Evolutionary conservation across 2,329 filamentous ascomycete genomes (phyloP).

Genomic region (Eurotiales sp.): DNA sequence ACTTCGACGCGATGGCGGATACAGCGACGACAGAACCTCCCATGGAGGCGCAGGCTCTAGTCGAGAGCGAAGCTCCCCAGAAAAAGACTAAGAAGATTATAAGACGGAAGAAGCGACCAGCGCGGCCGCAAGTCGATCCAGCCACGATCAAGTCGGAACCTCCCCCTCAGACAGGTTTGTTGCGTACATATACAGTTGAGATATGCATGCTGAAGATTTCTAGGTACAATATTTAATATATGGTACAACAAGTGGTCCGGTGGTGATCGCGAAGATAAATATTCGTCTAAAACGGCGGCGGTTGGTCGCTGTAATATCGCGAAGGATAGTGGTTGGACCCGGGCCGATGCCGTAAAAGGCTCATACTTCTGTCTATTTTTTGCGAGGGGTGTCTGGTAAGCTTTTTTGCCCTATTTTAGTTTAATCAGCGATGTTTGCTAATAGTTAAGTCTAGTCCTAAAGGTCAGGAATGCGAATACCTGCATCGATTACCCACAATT

Average conservation of each 20-base stretch:
- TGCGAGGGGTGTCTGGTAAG: conserved; percentile 66
- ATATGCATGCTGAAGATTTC: too few relatives aligned
- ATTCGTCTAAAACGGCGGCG: conserved; percentile 76
- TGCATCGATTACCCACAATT: conserved; percentile 81
- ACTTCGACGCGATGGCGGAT: conserved; percentile 34
- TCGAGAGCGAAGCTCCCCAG: conserved; percentile 25
- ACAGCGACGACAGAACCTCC: conserved; percentile 34
- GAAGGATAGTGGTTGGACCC: conserved; percentile 73
- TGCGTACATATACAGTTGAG: too few relatives aligned
- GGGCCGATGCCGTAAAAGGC: conserved; percentile 70
- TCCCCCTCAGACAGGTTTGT: conserved; percentile 86
- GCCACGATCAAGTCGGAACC: conserved; percentile 77
- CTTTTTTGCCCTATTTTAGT: too few relatives aligned
- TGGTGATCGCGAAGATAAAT: conserved; percentile 80
- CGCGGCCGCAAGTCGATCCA: conserved; percentile 85
- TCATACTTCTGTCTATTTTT: conserved; percentile 93
- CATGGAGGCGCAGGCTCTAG: conserved; percentile 34
- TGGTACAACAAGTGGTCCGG: conserved; percentile 81
- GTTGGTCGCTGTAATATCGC: conserved; percentile 83
- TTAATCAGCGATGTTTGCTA: conserved; percentile 2
- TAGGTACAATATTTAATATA: conserved; percentile 94
- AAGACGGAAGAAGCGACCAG: conserved; percentile 83
- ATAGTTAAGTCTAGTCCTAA: conserved; percentile 52
- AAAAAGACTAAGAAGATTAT: conserved; percentile 87
- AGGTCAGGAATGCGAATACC: conserved; percentile 88